Conservation (phyloP, 23 red algal genomes). For the Gracilaria gracilis region DNA sequence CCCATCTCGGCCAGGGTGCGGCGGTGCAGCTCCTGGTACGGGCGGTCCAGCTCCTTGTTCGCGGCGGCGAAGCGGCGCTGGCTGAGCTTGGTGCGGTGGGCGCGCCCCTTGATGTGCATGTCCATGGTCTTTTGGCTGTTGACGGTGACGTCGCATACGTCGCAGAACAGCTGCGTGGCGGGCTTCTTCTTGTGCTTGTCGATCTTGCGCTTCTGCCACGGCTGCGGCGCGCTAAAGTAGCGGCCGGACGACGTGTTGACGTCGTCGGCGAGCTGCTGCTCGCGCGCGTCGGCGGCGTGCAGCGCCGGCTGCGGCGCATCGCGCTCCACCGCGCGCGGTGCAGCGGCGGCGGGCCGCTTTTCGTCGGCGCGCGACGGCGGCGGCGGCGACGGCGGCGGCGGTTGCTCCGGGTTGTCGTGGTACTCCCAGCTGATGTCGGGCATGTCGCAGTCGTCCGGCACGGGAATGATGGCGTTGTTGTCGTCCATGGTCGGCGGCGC, state of each 20-base stretch:
- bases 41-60: constrained; percentile 25
- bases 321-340: too few relatives aligned
- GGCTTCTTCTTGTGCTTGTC: background rate
- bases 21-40: background rate
- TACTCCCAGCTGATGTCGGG: constrained; percentile 25
- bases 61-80: background rate
- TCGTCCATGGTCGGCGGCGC: background rate
- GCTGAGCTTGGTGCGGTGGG: background rate
- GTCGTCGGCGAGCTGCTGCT: background rate
- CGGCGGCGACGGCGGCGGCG: background rate
- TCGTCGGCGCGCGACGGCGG: too few relatives aligned
- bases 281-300: background rate
- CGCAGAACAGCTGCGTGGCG: background rate
- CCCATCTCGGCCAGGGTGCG: background rate
- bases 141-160: background rate
- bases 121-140: constrained; percentile 1
- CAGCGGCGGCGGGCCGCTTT: background rate
- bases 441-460: constrained; percentile 16
- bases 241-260: background rate
- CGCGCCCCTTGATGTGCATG: constrained; percentile 9
- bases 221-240: background rate
- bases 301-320: background rate
- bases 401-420: background rate
- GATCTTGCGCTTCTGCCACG: background rate
- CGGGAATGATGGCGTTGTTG: background rate